Evolutionary conservation across 805 yeast genomes (phyloP).

Genomic region (Debaryomyces prosopidis): DNA sequence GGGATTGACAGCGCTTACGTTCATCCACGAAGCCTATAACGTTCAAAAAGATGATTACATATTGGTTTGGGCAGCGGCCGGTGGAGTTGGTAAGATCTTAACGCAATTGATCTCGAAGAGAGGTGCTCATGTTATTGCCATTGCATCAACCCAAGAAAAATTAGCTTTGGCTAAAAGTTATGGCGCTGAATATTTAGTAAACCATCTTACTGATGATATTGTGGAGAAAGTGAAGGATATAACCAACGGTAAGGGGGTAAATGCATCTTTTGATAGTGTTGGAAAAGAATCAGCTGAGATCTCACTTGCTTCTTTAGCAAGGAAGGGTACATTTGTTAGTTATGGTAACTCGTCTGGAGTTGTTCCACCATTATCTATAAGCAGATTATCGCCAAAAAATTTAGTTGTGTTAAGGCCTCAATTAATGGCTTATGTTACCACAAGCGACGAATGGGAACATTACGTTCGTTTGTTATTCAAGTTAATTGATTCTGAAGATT

Average conservation of each 20-base stretch:
- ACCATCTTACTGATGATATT: slow-evolving; percentile 54
- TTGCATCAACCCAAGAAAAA: slow-evolving; percentile 79
- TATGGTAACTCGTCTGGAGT: slow-evolving; percentile 88
- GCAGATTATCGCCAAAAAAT: slow-evolving; percentile 58
- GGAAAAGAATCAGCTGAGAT: slow-evolving; percentile 76
- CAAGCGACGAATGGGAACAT: slow-evolving; percentile 56
- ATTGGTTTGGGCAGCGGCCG: slow-evolving; percentile 91
- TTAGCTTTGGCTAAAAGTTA: slow-evolving; percentile 59
- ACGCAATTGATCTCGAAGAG: slow-evolving; percentile 58
- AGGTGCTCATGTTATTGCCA: slow-evolving; percentile 84
- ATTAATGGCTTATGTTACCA: slow-evolving; percentile 51
- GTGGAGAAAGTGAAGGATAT: slow-evolving; percentile 54
- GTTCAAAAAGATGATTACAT: slow-evolving; percentile 71
- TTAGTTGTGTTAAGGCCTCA: slow-evolving; percentile 66
- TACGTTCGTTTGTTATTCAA: slow-evolving; percentile 40
- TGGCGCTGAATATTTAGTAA: slow-evolving; percentile 79
- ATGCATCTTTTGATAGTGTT: slow-evolving; percentile 68
- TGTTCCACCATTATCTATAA: slow-evolving; percentile 65
- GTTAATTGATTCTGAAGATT: slow-evolving; percentile 43
- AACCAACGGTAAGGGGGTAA: slow-evolving; percentile 68
- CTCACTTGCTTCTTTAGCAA: slow-evolving; percentile 59
- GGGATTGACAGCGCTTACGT: slow-evolving; percentile 78
- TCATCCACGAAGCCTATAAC: slow-evolving; percentile 62
- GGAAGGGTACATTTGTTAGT: slow-evolving; percentile 73
- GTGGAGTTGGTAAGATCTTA: slow-evolving; percentile 82